phyloP scores from a whole-genome alignment of 108 stramenopile species.

The Aureococcus anophagefferens region DNA sequence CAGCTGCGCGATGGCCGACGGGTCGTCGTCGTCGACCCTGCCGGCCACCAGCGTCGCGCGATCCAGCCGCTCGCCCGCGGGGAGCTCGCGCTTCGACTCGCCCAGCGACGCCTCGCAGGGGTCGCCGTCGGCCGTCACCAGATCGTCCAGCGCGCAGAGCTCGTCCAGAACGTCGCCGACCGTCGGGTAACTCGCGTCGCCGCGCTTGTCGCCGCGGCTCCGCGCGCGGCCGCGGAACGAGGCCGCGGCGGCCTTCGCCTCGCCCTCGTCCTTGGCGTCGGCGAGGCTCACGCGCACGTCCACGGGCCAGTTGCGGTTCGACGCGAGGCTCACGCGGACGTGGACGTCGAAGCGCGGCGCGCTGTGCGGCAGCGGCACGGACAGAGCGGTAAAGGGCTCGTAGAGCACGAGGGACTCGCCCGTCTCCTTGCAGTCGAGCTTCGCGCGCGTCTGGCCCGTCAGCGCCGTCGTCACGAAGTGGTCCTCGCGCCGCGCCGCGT shows the following conservation, averaged over 20 bases:
- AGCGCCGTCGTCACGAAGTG: neutral
- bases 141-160: neutral
- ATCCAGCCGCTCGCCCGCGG: too few relatives aligned
- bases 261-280: neutral
- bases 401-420: neutral
- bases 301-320: neutral
- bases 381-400: neutral
- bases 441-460: neutral
- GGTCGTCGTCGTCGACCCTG: too few relatives aligned
- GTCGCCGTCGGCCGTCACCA: too few relatives aligned
- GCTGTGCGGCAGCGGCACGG: neutral
- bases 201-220: too few relatives aligned
- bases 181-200: too few relatives aligned
- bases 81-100: too few relatives aligned
- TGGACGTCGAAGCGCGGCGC: neutral
- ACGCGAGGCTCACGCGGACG: neutral
- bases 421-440: neutral
- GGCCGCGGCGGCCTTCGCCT: neutral
- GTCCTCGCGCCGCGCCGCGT: neutral
- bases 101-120: too few relatives aligned
- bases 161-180: neutral
- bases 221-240: too few relatives aligned
- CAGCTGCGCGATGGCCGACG: too few relatives aligned
- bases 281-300: neutral
- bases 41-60: too few relatives aligned